A percentile compares a stretch with the other conserved stretches of the same genome.
These are phyloP conservation scores for Coprinopsis marcescibilis DNA, from an alignment of 768 basidiomycete species.

Conservation along the genomic window DNA sequence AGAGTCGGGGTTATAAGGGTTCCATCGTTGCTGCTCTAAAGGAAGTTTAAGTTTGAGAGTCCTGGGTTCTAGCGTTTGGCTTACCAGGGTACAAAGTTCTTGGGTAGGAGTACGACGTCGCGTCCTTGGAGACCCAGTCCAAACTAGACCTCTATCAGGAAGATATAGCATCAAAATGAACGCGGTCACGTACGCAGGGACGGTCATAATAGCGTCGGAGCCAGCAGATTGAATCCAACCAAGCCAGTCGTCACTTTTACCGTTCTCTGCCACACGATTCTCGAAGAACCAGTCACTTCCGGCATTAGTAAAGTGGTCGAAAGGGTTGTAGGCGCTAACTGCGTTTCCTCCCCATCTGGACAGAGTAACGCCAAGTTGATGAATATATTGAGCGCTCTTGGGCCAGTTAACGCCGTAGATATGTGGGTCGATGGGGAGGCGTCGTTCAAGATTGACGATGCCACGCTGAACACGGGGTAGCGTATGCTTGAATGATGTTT, in stretches of 20 bases:
- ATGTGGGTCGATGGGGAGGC: slow-evolving; percentile 39
- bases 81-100: slow-evolving; percentile 36
- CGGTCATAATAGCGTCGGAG: slow-evolving; percentile 35
- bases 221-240: slow-evolving; percentile 43
- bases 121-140: slow-evolving; percentile 53
- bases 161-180: not conserved
- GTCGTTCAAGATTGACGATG: slow-evolving; percentile 22
- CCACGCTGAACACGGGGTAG: slow-evolving; percentile 39
- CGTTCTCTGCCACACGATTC: slow-evolving; percentile 37
- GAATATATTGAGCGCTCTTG: slow-evolving; percentile 37
- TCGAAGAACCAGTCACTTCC: slow-evolving; percentile 55
- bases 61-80: no score
- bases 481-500: slow-evolving; percentile 32
- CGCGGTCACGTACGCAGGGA: slow-evolving; percentile 40
- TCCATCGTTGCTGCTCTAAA: slow-evolving; percentile 37
- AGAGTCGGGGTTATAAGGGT: slow-evolving; percentile 44
- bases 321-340: slow-evolving; percentile 49
- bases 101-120: slow-evolving; percentile 48
- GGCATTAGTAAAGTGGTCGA: slow-evolving; percentile 46
- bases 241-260: slow-evolving; percentile 42
- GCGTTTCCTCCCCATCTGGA: slow-evolving; percentile 53
- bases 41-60: no score
- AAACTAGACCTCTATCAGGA: slow-evolving; percentile 26
- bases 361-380: slow-evolving; percentile 43
- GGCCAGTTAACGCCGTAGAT: slow-evolving; percentile 57